Evolutionary conservation across 148 eudicot species (phyloP).

Genomic region (Chenopodium formosanum): DNA sequence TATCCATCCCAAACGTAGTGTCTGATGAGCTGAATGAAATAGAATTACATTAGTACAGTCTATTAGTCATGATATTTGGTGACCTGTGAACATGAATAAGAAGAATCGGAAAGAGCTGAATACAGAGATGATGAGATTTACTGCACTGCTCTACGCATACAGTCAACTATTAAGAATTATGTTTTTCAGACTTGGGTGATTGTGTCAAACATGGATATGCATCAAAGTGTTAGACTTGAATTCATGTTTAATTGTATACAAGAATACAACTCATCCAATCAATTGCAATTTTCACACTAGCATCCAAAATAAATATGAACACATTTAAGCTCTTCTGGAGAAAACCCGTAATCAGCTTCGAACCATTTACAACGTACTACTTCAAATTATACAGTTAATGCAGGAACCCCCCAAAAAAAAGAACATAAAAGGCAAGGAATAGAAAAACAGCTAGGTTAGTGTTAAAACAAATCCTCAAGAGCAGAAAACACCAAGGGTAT

Average conservation of each 20-base stretch:
- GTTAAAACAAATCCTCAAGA: background rate
- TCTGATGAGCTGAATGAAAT: conserved; percentile 76
- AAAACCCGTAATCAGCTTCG: no score
- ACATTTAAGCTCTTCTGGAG: background rate
- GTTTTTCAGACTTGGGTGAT: no score
- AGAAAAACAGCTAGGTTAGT: background rate
- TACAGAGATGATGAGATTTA: background rate
- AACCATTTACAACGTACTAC: no score
- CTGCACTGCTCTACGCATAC: background rate
- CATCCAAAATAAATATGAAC: background rate
- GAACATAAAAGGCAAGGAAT: background rate
- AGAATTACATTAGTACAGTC: conserved; percentile 4
- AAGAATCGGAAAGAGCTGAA: background rate
- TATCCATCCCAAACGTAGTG: conserved; percentile 94
- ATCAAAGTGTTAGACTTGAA: background rate
- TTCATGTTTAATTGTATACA: background rate
- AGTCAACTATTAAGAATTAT: background rate
- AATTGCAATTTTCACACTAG: background rate
- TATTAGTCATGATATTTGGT: background rate
- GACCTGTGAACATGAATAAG: background rate
- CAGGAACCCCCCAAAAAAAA: background rate
- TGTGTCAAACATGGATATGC: background rate
- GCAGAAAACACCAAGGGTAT: background rate
- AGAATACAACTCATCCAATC: background rate
- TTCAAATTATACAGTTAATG: background rate